These are phyloP conservation scores for Thalassiosira sp. DNA, from an alignment of 352 stramenopile genomes.

Conservation along the genomic window DNA sequence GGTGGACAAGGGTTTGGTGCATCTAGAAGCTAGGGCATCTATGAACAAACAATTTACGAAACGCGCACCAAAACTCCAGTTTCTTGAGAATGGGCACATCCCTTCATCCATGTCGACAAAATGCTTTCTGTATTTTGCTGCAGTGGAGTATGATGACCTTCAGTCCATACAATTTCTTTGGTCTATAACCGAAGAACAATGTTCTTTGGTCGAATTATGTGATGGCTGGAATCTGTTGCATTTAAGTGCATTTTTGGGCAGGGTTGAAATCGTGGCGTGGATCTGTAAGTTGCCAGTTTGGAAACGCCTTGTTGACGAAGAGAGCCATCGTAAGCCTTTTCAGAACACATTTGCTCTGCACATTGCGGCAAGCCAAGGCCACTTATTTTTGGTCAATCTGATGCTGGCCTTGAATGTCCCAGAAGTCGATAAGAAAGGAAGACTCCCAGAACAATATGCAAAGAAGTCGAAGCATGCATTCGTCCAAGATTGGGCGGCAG, in stretches of 20 bases:
- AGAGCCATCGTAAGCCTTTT: not conserved
- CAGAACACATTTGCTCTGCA: not conserved
- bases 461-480: slow-evolving; percentile 18
- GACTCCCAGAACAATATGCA: slow-evolving; percentile 16
- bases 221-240: not conserved
- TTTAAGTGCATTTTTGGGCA: not conserved
- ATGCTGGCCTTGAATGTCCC: slow-evolving; percentile 4
- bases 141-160: slow-evolving; percentile 35
- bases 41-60: not conserved
- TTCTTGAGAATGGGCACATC: not conserved
- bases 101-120: not conserved
- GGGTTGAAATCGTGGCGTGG: slow-evolving; percentile 1
- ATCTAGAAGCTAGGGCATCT: slow-evolving; percentile 4
- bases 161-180: slow-evolving; percentile 21
- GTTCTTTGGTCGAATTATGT: not conserved
- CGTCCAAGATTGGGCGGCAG: slow-evolving; percentile 13
- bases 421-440: slow-evolving; percentile 18
- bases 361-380: slow-evolving; percentile 15
- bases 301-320: not conserved
- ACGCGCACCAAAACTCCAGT: not conserved
- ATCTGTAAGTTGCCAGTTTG: not conserved
- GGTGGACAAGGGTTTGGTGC: slow-evolving; percentile 6
- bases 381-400: slow-evolving; percentile 16
- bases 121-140: slow-evolving; percentile 22
- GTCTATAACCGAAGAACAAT: not conserved